Conservation (phyloP, 495 filamentous ascomycete genomes). For the Rostrohypoxylon terebratum region DNA sequence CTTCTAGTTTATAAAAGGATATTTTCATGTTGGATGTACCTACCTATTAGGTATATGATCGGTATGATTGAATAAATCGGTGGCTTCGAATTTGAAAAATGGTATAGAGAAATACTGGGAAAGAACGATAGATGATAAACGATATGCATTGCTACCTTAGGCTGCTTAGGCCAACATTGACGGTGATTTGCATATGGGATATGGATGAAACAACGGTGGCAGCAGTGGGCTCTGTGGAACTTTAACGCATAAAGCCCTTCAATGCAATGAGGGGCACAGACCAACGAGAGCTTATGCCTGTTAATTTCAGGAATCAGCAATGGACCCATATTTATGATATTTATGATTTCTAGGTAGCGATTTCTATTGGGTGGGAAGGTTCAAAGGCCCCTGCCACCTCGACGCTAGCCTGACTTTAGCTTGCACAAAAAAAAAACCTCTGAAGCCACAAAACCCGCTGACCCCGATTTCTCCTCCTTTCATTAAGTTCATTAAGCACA, state of each 20-base stretch:
- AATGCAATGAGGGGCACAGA: constrained; percentile 50
- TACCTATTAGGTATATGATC: neutral
- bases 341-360: no score
- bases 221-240: constrained; percentile 8
- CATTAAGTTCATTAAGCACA: constrained; percentile 53
- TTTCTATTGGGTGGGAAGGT: constrained; percentile 12
- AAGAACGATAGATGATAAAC: neutral
- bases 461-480: constrained; percentile 48
- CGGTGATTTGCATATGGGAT: constrained; percentile 31
- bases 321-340: neutral
- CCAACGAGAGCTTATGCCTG: constrained; percentile 44
- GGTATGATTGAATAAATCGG: neutral
- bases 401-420: neutral
- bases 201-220: constrained; percentile 10
- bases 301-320: constrained; percentile 16
- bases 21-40: constrained; percentile 3
- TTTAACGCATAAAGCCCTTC: constrained; percentile 48
- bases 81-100: neutral
- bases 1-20: neutral
- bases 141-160: constrained; percentile 24
- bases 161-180: constrained; percentile 4
- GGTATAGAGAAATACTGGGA: constrained; percentile 13
- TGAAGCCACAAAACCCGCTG: constrained; percentile 42
- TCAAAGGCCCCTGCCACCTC: constrained; percentile 27
- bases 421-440: constrained; percentile 41